phyloP scores from a whole-genome alignment of 2,329 filamentous ascomycete genomes.

The Colletotrichum cordylinicola region DNA sequence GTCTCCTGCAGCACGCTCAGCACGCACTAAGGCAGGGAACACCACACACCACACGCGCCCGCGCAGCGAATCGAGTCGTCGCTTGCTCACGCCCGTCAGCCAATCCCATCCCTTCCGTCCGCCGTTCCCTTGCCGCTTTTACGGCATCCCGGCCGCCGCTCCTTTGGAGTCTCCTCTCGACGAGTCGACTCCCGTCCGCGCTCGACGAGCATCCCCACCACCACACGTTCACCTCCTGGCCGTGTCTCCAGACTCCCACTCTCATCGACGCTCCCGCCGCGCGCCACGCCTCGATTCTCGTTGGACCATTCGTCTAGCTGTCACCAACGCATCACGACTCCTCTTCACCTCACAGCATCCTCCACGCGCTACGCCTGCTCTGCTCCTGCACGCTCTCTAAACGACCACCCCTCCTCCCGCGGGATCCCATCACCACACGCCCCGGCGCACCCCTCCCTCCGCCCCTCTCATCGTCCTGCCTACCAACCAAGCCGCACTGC shows the following conservation, averaged over 20 bases:
- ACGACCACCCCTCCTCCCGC: background rate
- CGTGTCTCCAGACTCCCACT: constrained; percentile 8
- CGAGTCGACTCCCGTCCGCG: constrained; percentile 2
- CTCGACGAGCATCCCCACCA: constrained; percentile 9
- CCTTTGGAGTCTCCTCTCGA: background rate
- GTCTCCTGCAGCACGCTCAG: constrained; percentile 30
- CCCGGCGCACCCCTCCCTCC: constrained; percentile 10
- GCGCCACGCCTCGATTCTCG: constrained; percentile 21
- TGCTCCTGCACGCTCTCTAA: background rate
- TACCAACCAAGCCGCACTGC: constrained; percentile 4
- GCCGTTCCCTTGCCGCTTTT: constrained; percentile 27
- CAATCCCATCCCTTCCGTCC: constrained; percentile 11
- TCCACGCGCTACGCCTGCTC: constrained; percentile 18
- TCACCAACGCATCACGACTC: constrained; percentile 20
- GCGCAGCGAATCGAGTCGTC: constrained; percentile 30
- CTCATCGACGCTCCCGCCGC: constrained; percentile 16
- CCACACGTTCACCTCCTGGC: constrained; percentile 1
- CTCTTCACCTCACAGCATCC: constrained; percentile 20
- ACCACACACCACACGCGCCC: constrained; percentile 34
- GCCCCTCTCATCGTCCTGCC: constrained; percentile 11
- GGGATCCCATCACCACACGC: constrained; percentile 14
- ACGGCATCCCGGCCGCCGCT: background rate
- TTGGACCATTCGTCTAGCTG: constrained; percentile 13
- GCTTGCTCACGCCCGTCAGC: constrained; percentile 27
- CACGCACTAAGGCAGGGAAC: constrained; percentile 31